Evolutionary conservation across 2,329 filamentous ascomycete species (phyloP).

Genomic region (Penicillium vulpinum): DNA sequence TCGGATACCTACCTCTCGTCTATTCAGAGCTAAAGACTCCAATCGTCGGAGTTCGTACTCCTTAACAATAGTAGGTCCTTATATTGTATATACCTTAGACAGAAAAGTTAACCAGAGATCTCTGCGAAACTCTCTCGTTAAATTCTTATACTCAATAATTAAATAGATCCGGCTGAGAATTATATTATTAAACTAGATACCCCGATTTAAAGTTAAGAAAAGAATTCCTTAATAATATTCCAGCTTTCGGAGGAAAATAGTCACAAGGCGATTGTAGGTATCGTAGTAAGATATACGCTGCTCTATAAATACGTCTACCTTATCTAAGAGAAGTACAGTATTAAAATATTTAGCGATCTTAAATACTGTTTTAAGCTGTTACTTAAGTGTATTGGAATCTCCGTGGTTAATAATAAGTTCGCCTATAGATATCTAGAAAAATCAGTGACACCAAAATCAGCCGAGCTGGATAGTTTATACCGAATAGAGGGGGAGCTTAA

Average conservation of each 20-base stretch:
- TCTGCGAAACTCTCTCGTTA: constrained; percentile 25
- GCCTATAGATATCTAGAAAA: constrained; percentile 20
- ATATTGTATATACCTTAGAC: constrained; percentile 11
- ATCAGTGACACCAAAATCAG: constrained; percentile 4
- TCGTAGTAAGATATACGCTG: constrained; percentile 24
- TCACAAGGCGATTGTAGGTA: constrained; percentile 29
- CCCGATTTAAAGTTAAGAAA: constrained; percentile 42
- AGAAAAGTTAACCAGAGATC: constrained; percentile 35
- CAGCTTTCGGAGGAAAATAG: constrained; percentile 41
- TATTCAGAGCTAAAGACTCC: constrained; percentile 13
- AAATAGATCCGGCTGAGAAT: constrained; percentile 38
- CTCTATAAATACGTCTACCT: constrained; percentile 42
- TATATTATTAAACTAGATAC: constrained; percentile 38
- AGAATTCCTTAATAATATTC: constrained; percentile 44
- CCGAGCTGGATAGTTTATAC: constrained; percentile 6
- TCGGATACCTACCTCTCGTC: constrained; percentile 17
- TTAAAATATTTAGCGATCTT: constrained; percentile 28
- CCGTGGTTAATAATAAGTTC: constrained; percentile 18
- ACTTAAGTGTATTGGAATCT: constrained; percentile 24
- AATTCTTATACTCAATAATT: constrained; percentile 30
- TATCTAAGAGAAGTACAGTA: constrained; percentile 40
- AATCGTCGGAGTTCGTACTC: constrained; percentile 7
- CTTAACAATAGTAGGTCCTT: constrained; percentile 14
- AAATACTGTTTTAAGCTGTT: constrained; percentile 25
- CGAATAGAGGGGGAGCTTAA: constrained; percentile 28